Base-by-base conservation (phyloP, 1,139 yeast species). In the Kurtzmaniella quercitrusa region DNA sequence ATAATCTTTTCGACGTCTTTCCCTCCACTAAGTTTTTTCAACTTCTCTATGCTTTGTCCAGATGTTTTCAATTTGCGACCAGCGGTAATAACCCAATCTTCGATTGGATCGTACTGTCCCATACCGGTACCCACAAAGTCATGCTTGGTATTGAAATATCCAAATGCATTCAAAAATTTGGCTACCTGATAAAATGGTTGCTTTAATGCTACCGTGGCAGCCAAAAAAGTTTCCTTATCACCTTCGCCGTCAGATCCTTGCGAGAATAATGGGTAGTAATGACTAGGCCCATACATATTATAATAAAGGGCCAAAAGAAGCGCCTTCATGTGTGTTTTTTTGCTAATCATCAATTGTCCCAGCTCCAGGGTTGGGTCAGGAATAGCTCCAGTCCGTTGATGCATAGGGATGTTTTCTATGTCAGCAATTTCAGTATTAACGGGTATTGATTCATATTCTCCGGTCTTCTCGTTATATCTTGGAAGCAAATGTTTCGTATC, bases 221-320 rank as follows among this genome's bases (percentile, higher is more conserved):
- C 91, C 42, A 86, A 66, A 55, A 86, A 88, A 0, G 96, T 87
- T 57, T 88, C 96, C 59, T 88, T 88, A 60, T 88, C 96, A 47
- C 96, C 96, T 65, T 87, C 95, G 36, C 96, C 96, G 45, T 82
- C 85, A 0, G 87, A 80, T 12, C 91, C 91, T 63, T 88, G 95
- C 1, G 93, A 82, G 43, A 88, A 76, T 38, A 88, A 71, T n/a
- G 94, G 94, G 60, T 88, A 88, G 57, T 76, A 88, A 64, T 81
- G 80, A 15, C 76, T 74, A 5, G 93, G 94, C 0, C 96, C 96
- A 56, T 79, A 84, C 34, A 85, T 61, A 56, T 88, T 88, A 63
- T 88, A 88, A 62, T 87, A 88, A 32, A 85, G 63, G 0, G 95
- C 80, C 42, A 88, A 62, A 42, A 87, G 59, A 43, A 88, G 62